A percentile compares a stretch with the other conserved stretches of the same genome.
phyloP scores from a whole-genome alignment of 2,329 filamentous ascomycete species.

The Arthroderma uncinatum region DNA sequence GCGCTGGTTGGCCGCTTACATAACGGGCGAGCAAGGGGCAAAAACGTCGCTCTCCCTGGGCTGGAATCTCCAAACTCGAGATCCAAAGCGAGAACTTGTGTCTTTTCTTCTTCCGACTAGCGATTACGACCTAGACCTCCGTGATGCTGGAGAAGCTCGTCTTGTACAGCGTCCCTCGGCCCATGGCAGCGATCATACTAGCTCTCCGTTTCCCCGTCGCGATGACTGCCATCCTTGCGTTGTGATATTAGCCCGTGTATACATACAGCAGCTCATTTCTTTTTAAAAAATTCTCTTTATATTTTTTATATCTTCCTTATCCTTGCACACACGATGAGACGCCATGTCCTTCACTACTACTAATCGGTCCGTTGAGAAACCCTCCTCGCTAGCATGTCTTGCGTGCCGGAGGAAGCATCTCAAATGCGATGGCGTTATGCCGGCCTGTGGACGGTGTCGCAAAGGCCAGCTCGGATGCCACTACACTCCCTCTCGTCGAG shows the following conservation, averaged over 20 bases:
- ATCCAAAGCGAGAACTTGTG: too few species aligned
- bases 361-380: constrained; percentile 16
- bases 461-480: constrained; percentile 50
- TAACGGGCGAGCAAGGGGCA: not conserved
- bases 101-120: not conserved
- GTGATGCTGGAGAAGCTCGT: not conserved
- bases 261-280: too few species aligned
- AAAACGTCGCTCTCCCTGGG: not conserved
- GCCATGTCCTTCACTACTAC: not conserved
- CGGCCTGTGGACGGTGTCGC: constrained; percentile 55
- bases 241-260: too few species aligned
- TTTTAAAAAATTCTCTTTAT: too few species aligned
- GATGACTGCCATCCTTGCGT: not conserved
- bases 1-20: not conserved
- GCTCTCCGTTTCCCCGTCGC: not conserved
- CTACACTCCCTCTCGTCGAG: constrained; percentile 63
- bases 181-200: not conserved
- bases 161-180: not conserved
- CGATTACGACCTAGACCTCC: not conserved
- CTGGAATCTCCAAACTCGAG: too few species aligned
- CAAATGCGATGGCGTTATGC: constrained; percentile 61
- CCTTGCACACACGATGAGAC: not conserved
- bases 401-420: constrained; percentile 51
- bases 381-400: constrained; percentile 38
- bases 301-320: not conserved